Base-by-base conservation (phyloP, 2,329 filamentous ascomycete species). In the Exophiala calicioides region DNA sequence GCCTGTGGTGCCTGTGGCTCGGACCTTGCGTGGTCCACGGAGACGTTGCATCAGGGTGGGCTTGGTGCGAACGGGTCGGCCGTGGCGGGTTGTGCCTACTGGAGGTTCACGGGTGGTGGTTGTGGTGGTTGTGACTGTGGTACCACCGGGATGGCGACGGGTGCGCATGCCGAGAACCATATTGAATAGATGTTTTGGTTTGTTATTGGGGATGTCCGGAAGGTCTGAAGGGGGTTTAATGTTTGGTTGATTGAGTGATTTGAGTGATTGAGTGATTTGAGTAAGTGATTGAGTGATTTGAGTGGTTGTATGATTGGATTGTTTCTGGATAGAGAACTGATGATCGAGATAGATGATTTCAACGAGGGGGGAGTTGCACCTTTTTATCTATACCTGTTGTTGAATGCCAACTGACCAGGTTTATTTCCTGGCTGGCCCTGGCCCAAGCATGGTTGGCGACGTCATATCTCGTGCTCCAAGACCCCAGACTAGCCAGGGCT, bases 31-130 rank as follows among this genome's bases (percentile, higher is more conserved):
- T 31, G 60, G 63, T 32, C 72, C 73, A 8, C 74, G 68, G 10
- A 82, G 72, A 44, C 77, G 74, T 41, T 74, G 75, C 68, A 80
- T 75, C 35, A 82, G 67, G 26, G 71, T 73, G 13, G 77, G 77
- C 50, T 75, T 74, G 26, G 60, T 66, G 54, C 66, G 30, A 5
- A 32, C 24, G 10, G 39, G 33, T 35, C 24, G 31, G 15, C 30
- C 23, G 15, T 16, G 16, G 4, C 34, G 23, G 16, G 39, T 19
- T 8, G 26, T 13, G 9, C 24, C 18, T 31, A 31, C 26, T 9
- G 20, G 26, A 10, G 32, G 41, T 10, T 53, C 43, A 26, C 47
- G 35, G 18, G 51, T 53, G 3, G 47, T 55, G 1, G 48, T 45
- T 12, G 47, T 52, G 6, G 52, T 55, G 7, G 52, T 55, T 5